Percentiles rank a stretch among this genome's conserved stretches.
These are phyloP conservation scores for Solanum aculeatissimum DNA, from an alignment of 305 asterid genomes.

Conservation along the genomic window DNA sequence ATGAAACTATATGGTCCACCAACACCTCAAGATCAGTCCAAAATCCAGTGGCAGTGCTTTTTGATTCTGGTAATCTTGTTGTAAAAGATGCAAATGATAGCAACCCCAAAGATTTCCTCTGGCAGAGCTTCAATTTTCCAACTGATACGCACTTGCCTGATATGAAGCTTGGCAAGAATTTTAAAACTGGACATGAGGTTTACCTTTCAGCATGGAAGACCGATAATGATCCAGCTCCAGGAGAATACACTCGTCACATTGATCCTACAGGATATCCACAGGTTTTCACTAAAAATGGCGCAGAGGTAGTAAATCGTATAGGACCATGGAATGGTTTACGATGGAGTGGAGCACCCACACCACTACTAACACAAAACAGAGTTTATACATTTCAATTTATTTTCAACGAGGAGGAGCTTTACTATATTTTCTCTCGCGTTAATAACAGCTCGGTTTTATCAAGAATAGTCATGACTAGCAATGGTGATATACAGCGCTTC, in stretches of 20 bases:
- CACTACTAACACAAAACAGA: neutral
- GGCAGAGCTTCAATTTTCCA: conserved; percentile 1
- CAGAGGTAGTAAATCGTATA: neutral
- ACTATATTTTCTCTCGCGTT: neutral
- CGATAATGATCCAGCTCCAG: neutral
- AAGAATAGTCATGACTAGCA: neutral
- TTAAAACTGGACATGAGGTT: neutral
- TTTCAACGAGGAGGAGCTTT: neutral
- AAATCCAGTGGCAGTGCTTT: neutral
- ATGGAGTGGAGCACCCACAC: neutral
- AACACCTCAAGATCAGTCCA: neutral
- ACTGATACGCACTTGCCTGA: neutral
- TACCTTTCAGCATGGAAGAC: conserved; percentile 1
- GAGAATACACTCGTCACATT: neutral
- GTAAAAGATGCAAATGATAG: neutral
- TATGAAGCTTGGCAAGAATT: conserved; percentile 5
- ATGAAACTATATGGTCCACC: neutral
- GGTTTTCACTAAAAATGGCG: neutral
- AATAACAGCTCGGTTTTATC: neutral
- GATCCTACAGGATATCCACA: conserved; percentile 4
- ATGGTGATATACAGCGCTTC: neutral
- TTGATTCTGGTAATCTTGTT: conserved; percentile 1
- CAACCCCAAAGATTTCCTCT: neutral
- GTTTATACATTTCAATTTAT: neutral
- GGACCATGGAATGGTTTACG: conserved; percentile 6